A percentile compares a stretch with the other conserved stretches of the same genome.
Evolutionary conservation across 2,329 filamentous ascomycete species (phyloP).

Genomic region (Clarireedia paspali): DNA sequence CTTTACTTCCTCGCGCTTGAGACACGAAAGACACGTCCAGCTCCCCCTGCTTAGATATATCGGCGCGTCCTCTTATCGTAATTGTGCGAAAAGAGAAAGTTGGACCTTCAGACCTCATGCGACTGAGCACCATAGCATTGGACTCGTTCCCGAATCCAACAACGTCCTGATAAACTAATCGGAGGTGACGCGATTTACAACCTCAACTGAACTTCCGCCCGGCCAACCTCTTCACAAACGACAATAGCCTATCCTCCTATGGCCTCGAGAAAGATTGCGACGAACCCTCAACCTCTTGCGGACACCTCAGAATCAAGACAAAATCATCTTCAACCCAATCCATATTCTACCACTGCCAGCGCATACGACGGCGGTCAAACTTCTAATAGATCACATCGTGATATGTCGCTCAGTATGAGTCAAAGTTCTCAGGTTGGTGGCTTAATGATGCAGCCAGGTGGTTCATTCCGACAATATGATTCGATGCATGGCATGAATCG

Average conservation of each 20-base stretch:
- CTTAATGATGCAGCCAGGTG: slow-evolving; percentile 28
- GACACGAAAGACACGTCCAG: slow-evolving; percentile 19
- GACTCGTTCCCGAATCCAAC: not conserved
- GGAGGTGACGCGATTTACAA: slow-evolving; percentile 11
- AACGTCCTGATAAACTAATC: not conserved
- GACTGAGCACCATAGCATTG: not conserved
- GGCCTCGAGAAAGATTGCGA: slow-evolving; percentile 18
- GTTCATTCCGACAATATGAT: slow-evolving; percentile 26
- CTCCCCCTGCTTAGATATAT: slow-evolving; percentile 7
- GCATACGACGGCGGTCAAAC: slow-evolving; percentile 19
- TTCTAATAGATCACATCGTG: slow-evolving; percentile 13
- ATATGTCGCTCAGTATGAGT: slow-evolving; percentile 30
- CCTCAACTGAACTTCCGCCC: not conserved
- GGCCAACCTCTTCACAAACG: not conserved
- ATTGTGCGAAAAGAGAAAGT: slow-evolving; percentile 6
- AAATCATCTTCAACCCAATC: slow-evolving; percentile 20
- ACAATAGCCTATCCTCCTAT: slow-evolving; percentile 14
- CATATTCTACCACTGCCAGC: slow-evolving; percentile 17
- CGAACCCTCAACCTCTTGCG: slow-evolving; percentile 25
- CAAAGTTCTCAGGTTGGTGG: slow-evolving; percentile 27
- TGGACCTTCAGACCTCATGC: not conserved
- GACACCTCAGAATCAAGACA: slow-evolving; percentile 24
- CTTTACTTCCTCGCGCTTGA: slow-evolving; percentile 12
- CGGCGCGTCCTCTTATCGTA: slow-evolving; percentile 18
- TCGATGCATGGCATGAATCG: slow-evolving; percentile 18